phyloP scores from a whole-genome alignment of 306 rosid species.

The Quercus berberidifolia region DNA sequence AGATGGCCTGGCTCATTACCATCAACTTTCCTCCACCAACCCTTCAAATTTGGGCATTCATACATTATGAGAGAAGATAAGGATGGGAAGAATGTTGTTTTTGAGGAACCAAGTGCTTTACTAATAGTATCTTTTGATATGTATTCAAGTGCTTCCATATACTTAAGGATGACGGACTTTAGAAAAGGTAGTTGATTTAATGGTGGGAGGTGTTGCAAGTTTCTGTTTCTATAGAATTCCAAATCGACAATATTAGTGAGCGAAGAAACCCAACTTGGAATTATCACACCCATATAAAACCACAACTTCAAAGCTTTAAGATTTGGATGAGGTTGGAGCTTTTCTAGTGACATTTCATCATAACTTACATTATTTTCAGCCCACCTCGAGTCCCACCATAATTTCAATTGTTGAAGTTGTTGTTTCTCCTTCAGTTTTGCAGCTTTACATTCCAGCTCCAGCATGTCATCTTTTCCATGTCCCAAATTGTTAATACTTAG shows the following conservation, averaged over 20 bases:
- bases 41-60: neutral
- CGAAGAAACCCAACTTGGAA: neutral
- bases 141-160: conserved; percentile 2
- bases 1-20: neutral
- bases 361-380: neutral
- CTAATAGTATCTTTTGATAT: neutral
- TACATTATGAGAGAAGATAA: neutral
- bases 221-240: neutral
- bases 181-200: neutral
- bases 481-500: neutral
- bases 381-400: neutral
- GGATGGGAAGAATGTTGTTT: neutral
- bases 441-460: neutral
- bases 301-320: neutral
- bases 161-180: neutral
- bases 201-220: neutral
- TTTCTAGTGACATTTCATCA: neutral
- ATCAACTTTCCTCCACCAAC: conserved; percentile 14
- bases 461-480: neutral
- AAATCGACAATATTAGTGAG: neutral
- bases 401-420: neutral
- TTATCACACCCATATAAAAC: neutral
- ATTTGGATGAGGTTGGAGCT: neutral
- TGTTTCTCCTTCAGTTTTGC: neutral
- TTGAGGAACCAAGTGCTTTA: too few relatives aligned